These are phyloP conservation scores for Bjerkandera adusta DNA, from an alignment of 1,284 basidiomycete genomes.

Conservation along the genomic window DNA sequence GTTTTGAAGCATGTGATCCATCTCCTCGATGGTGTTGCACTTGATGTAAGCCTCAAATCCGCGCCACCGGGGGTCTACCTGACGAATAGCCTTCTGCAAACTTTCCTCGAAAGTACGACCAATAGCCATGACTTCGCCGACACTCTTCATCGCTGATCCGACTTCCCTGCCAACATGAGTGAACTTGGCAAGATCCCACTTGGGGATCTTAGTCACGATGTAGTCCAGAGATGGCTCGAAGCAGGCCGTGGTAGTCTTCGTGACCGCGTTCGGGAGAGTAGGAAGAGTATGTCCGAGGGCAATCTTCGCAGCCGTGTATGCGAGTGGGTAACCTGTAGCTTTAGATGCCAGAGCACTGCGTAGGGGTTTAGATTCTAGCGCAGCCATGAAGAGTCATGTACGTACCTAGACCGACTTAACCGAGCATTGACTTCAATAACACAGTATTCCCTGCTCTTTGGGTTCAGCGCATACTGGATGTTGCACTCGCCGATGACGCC, in stretches of 20 bases:
- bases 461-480: conserved; percentile 98
- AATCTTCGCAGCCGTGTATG: conserved; percentile 99
- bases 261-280: conserved; percentile 97
- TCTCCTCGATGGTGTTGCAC: conserved; percentile 57
- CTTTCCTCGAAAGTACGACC: conserved; percentile 99
- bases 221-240: conserved; percentile 99
- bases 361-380: conserved; percentile 32
- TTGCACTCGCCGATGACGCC: conserved; percentile 99
- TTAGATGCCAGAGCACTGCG: conserved; percentile 89
- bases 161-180: conserved; percentile 94
- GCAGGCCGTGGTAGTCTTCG: conserved; percentile 98
- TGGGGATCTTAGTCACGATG: conserved; percentile 99
- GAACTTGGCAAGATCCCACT: conserved; percentile 99
- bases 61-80: conserved; percentile 91
- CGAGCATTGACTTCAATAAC: conserved; percentile 98
- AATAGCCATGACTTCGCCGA: conserved; percentile 99
- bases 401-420: conserved; percentile 42
- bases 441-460: conserved; percentile 90
- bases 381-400: conserved; percentile 47
- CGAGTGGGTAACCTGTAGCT: conserved; percentile 98
- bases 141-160: conserved; percentile 98
- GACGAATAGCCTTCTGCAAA: conserved; percentile 97
- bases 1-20: conserved; percentile 75
- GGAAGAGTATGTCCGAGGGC: conserved; percentile 98
- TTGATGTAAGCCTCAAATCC: conserved; percentile 81